Evolutionary conservation across 805 yeast species (phyloP).

Genomic region (Ogataea paradorogensis): DNA sequence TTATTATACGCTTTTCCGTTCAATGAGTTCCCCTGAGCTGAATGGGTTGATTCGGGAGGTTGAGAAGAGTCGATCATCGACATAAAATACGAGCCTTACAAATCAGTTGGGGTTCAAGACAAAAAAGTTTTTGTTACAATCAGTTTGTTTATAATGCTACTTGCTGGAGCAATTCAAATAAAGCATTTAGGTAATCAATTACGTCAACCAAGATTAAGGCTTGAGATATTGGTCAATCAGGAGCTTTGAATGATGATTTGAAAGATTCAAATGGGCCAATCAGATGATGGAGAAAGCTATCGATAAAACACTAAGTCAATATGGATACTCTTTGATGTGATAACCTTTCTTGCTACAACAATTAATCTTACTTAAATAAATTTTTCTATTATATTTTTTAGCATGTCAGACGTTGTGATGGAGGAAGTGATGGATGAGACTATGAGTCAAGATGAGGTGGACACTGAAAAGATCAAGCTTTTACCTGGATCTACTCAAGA

Average conservation of each 20-base stretch:
- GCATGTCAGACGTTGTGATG: constrained; percentile 14
- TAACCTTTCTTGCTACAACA: not conserved
- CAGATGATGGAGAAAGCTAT: too few relatives aligned
- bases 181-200: not conserved
- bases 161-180: constrained; percentile 8
- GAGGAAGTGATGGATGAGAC: constrained; percentile 20
- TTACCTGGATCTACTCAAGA: constrained; percentile 90
- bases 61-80: constrained; percentile 29
- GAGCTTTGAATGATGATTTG: not conserved
- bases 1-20: constrained; percentile 18
- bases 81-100: constrained; percentile 5
- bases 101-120: not conserved
- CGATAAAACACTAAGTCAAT: too few relatives aligned
- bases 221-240: too few relatives aligned
- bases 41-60: constrained; percentile 21
- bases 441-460: constrained; percentile 39
- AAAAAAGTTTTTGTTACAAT: constrained; percentile 1
- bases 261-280: too few relatives aligned
- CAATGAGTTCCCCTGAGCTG: constrained; percentile 17
- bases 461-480: constrained; percentile 56
- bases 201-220: not conserved
- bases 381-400: constrained; percentile 2
- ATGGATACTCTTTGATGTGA: too few relatives aligned
- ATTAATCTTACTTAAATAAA: not conserved
- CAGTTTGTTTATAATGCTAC: constrained; percentile 5